A percentile compares a stretch with the other conserved stretches of the same genome.
These are phyloP conservation scores for Citrus sinensis DNA, from an alignment of 345 rosid genomes.

Conservation along the genomic window DNA sequence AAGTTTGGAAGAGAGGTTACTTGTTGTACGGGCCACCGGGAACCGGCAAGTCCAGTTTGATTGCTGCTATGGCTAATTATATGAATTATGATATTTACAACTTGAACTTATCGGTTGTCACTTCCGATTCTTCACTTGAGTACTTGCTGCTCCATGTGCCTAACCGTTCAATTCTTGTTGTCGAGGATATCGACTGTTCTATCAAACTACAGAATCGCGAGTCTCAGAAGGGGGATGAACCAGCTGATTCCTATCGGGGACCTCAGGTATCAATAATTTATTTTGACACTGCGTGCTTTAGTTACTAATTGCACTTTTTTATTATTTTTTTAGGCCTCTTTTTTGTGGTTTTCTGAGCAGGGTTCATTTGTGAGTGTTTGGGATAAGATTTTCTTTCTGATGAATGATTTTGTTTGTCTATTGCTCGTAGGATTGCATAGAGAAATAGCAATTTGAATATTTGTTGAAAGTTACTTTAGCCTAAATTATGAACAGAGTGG, in stretches of 20 bases:
- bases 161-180: constrained; percentile 40
- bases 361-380: background rate
- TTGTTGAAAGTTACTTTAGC: background rate
- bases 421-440: background rate
- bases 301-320: no score
- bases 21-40: constrained; percentile 29
- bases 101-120: constrained; percentile 28
- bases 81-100: constrained; percentile 37
- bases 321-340: no score
- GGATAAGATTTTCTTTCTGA: background rate
- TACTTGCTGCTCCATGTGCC: constrained; percentile 34
- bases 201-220: constrained; percentile 31
- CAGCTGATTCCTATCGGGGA: background rate
- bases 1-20: constrained; percentile 29
- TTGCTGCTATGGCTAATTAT: constrained; percentile 32
- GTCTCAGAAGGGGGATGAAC: background rate
- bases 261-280: background rate
- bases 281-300: no score
- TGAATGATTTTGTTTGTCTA: background rate
- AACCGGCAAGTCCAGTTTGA: constrained; percentile 30
- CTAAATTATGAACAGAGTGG: background rate
- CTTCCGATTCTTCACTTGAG: constrained; percentile 29
- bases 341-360: no score
- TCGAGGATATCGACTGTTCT: constrained; percentile 52
- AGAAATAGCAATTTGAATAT: background rate